Percentiles rank a stretch among this genome's conserved stretches.
These are phyloP conservation scores for Marasmius oreades DNA, from an alignment of 1,284 basidiomycete species.

Conservation along the genomic window DNA sequence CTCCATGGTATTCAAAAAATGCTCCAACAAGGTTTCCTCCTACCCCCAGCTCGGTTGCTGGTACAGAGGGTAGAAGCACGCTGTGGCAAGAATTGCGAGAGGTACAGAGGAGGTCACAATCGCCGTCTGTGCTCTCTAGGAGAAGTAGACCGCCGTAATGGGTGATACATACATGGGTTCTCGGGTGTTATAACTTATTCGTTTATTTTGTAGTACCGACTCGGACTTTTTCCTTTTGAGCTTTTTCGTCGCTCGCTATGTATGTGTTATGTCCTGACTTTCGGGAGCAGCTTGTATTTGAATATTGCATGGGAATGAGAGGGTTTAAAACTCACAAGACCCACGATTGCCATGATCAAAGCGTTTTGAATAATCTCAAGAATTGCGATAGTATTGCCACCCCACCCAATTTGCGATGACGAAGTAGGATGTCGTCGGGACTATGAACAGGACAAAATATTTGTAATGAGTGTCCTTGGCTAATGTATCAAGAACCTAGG, in stretches of 20 bases:
- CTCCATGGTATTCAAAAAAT: slow-evolving; percentile 20
- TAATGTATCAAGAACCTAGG: slow-evolving; percentile 60
- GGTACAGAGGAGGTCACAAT: slow-evolving; percentile 42
- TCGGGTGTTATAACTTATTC: slow-evolving; percentile 29
- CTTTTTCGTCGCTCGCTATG: not conserved
- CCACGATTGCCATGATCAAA: not conserved
- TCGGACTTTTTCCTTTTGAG: not conserved
- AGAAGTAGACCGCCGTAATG: slow-evolving; percentile 33
- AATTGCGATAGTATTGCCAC: slow-evolving; percentile 92
- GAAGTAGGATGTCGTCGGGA: slow-evolving; percentile 83
- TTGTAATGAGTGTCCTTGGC: slow-evolving; percentile 83
- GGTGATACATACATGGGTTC: slow-evolving; percentile 21
- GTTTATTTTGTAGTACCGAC: slow-evolving; percentile 13
- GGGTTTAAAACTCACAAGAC: not conserved
- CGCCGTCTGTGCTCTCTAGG: slow-evolving; percentile 39
- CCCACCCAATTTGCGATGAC: slow-evolving; percentile 97
- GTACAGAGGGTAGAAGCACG: slow-evolving; percentile 38
- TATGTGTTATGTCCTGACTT: not conserved
- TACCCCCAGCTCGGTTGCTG: slow-evolving; percentile 24
- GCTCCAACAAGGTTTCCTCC: slow-evolving; percentile 26
- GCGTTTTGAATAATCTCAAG: slow-evolving; percentile 46
- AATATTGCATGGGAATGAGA: not conserved
- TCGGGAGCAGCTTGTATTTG: not conserved
- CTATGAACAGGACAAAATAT: slow-evolving; percentile 75
- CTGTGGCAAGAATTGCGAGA: slow-evolving; percentile 60